A percentile compares a stretch with the other conserved stretches of the same genome.
Conservation (phyloP, 208 protist genomes). For the Leishmania major region DNA sequence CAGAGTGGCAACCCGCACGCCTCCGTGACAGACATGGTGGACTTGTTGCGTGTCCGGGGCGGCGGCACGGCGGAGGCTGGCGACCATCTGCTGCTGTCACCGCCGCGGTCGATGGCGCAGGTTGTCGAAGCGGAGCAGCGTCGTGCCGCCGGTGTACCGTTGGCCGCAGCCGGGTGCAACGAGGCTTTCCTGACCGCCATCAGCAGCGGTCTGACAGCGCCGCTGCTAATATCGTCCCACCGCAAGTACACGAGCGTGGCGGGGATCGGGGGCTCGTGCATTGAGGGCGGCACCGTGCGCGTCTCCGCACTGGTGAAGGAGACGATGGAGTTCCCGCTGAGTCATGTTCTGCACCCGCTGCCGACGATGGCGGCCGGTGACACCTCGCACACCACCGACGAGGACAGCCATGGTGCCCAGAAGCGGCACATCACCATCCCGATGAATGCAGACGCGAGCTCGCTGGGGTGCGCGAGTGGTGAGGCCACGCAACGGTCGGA, state of each 20-base stretch:
- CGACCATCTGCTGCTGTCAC: not conserved
- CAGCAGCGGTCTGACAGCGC: constrained; percentile 36
- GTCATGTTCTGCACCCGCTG: constrained; percentile 14
- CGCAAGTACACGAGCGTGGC: constrained; percentile 55
- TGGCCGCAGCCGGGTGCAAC: constrained; percentile 3
- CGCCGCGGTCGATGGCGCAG: not conserved
- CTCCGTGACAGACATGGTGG: not conserved
- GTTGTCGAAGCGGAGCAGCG: constrained; percentile 10
- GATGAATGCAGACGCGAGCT: constrained; percentile 1
- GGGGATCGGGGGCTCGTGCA: constrained; percentile 61
- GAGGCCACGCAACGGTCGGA: not conserved
- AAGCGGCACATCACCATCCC: not conserved
- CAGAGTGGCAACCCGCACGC: constrained; percentile 11
- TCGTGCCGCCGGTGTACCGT: constrained; percentile 6
- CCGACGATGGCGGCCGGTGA: not conserved
- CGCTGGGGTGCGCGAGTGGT: not conserved
- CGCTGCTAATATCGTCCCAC: constrained; percentile 56
- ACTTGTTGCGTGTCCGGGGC: not conserved
- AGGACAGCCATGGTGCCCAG: not conserved
- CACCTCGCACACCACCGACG: not conserved
- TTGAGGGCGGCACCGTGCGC: constrained; percentile 55
- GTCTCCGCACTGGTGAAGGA: constrained; percentile 50
- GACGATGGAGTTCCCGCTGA: constrained; percentile 38
- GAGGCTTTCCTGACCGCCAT: constrained; percentile 43
- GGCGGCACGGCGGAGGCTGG: not conserved